Evolutionary conservation across 768 basidiomycete genomes (phyloP).

Genomic region (Imleria badia): DNA sequence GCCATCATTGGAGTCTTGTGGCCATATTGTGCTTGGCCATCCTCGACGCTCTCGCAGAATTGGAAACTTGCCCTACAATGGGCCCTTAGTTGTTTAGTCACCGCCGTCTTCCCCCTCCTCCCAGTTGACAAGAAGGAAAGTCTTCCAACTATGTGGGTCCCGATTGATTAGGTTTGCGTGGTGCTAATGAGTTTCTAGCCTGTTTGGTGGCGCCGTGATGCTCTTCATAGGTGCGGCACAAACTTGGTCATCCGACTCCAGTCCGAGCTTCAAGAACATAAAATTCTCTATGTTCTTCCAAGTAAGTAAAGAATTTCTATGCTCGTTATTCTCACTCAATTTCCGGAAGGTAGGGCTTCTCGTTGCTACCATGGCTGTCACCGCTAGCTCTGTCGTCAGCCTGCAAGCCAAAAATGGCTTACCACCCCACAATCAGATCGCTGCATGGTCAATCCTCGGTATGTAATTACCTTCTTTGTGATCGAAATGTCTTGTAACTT

Average conservation of each 20-base stretch:
- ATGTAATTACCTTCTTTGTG: conserved; percentile 18
- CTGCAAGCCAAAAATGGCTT: conserved; percentile 68
- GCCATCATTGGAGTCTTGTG: conserved; percentile 59
- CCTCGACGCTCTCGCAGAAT: conserved; percentile 27
- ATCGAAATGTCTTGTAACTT: neutral
- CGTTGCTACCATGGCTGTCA: conserved; percentile 48
- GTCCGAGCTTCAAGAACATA: neutral
- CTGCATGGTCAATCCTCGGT: conserved; percentile 70
- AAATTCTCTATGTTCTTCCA: conserved; percentile 18
- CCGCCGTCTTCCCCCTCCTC: conserved; percentile 68
- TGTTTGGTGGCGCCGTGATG: conserved; percentile 49
- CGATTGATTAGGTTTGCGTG: neutral
- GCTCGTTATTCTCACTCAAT: neutral
- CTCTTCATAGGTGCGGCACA: conserved; percentile 34
- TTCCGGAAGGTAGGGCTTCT: conserved; percentile 44
- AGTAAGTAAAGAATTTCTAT: conserved; percentile 12
- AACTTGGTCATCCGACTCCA: conserved; percentile 2
- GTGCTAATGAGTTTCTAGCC: conserved; percentile 31
- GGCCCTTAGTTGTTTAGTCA: conserved; percentile 50
- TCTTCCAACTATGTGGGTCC: conserved; percentile 55
- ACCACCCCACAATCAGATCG: conserved; percentile 55
- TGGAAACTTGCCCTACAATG: conserved; percentile 39
- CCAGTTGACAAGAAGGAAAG: conserved; percentile 72
- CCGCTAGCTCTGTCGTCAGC: conserved; percentile 54
- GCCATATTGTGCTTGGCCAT: conserved; percentile 58